phyloP scores from a whole-genome alignment of 2,329 filamentous ascomycete species.

The Ophiostoma pallidulum region DNA sequence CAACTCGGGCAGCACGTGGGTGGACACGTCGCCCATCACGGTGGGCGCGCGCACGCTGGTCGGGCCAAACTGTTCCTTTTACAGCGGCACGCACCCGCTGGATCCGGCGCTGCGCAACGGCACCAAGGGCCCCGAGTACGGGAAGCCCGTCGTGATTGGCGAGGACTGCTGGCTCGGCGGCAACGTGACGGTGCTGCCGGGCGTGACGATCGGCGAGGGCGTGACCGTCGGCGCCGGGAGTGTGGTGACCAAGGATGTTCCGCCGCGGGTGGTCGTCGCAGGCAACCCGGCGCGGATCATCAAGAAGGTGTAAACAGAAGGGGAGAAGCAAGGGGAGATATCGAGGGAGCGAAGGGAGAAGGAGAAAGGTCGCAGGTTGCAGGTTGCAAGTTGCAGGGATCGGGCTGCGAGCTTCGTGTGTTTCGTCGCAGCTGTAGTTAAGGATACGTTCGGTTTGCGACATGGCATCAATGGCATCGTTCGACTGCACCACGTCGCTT shows the following conservation, averaged over 20 bases:
- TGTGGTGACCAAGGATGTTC: slow-evolving; percentile 72
- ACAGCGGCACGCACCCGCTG: slow-evolving; percentile 64
- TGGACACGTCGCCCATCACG: slow-evolving; percentile 66
- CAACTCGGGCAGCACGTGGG: slow-evolving; percentile 62
- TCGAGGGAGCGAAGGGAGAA: not conserved
- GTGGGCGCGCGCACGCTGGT: slow-evolving; percentile 70
- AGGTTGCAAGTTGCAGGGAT: too few species aligned
- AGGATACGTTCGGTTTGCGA: too few species aligned
- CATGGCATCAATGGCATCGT: too few species aligned
- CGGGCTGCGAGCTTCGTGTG: too few species aligned
- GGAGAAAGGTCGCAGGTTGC: too few species aligned
- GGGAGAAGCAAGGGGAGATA: not conserved
- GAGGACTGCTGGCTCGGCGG: slow-evolving; percentile 77
- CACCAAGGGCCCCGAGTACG: slow-evolving; percentile 62
- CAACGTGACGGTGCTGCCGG: slow-evolving; percentile 60
- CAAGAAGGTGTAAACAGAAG: slow-evolving; percentile 26
- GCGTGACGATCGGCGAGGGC: slow-evolving; percentile 69
- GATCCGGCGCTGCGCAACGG: slow-evolving; percentile 68
- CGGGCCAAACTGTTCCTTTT: slow-evolving; percentile 71
- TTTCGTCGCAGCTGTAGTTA: not conserved
- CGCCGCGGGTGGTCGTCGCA: slow-evolving; percentile 51
- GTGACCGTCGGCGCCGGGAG: slow-evolving; percentile 68
- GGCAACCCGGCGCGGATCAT: slow-evolving; percentile 59
- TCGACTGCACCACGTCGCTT: too few species aligned
- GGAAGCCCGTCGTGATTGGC: slow-evolving; percentile 63